phyloP scores from a whole-genome alignment of 1,139 yeast genomes.

The Suhomyces kunorum region DNA sequence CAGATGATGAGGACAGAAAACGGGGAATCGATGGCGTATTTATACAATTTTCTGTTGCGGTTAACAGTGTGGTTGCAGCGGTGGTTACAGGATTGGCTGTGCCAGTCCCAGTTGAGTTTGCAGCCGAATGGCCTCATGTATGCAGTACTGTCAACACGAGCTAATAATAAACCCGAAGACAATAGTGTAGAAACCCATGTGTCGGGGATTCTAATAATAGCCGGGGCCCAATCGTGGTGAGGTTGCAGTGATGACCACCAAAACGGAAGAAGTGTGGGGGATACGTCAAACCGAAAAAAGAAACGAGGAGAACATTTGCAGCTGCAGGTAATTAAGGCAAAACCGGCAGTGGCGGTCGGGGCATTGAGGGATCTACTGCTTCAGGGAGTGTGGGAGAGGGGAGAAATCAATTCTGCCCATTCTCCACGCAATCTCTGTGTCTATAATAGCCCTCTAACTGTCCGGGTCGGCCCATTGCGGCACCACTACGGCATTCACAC shows the following conservation, averaged over 20 bases:
- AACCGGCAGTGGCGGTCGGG: not conserved
- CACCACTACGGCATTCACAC: not conserved
- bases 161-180: too few species aligned
- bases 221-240: not conserved
- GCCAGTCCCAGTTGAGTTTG: not conserved
- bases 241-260: conserved; percentile 3
- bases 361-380: too few species aligned
- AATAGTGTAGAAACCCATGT: not conserved
- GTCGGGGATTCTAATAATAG: not conserved
- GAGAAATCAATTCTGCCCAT: too few species aligned
- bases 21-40: conserved; percentile 20
- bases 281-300: conserved; percentile 1
- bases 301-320: conserved; percentile 2
- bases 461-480: not conserved
- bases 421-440: too few species aligned
- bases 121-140: too few species aligned
- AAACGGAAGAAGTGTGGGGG: conserved; percentile 3
- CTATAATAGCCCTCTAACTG: too few species aligned
- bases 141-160: not conserved
- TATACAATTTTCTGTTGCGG: conserved; percentile 12
- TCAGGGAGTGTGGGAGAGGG: too few species aligned
- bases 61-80: not conserved
- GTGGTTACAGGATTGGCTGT: not conserved
- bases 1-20: conserved; percentile 7
- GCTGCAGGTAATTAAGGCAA: conserved; percentile 1